Evolutionary conservation across 257 asterid genomes (phyloP), one percentile per base, ranked within the genome.

Genomic region (Salvia rosmarinus): DNA sequence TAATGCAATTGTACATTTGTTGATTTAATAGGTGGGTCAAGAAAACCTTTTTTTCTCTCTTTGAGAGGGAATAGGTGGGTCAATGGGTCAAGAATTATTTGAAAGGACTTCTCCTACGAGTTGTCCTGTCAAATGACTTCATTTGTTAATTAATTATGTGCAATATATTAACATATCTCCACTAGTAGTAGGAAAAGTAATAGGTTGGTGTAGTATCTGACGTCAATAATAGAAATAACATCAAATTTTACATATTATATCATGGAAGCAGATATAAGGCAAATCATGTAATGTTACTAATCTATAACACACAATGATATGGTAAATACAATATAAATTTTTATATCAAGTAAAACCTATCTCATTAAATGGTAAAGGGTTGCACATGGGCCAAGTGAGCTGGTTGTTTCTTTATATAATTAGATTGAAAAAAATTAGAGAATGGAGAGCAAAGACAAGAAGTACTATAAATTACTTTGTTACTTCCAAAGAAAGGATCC

Each of bases 401-500:
- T 34, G 25, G 51, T 61, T 37, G 10, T 49, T 56, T 64, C 42
- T 47, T 47, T 17, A 40, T 32, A 56, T 50, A 64, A 20, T n/a
- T 70, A 39, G 23, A 68, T 64, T 49, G 40, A 44, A 21, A 19
- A 65, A 14, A 12, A 23, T 21, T 5, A 30, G 42, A 19, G 16
- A 20, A 68, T 30, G 32, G 20, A 49, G 68, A 32, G 17, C 59
- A 37, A 8, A 44, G 75, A 71, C 72, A 72, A 30, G 17, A 23
- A 19, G 47, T 44, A 46, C 46, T 47, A 17, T 47, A 56, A 55
- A 20, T 16, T 47, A 66, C n/a, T 46, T 1, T 50, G 79, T 76
- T 76, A 13, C 81, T 80, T 80, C 71, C 55, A 68, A 50, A 47
- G 63, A 52, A 76, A 76, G 84, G 57, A 68, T 80, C 77, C 76